Conservation (phyloP, 352 stramenopile genomes). For the Phytophthora constricta region DNA sequence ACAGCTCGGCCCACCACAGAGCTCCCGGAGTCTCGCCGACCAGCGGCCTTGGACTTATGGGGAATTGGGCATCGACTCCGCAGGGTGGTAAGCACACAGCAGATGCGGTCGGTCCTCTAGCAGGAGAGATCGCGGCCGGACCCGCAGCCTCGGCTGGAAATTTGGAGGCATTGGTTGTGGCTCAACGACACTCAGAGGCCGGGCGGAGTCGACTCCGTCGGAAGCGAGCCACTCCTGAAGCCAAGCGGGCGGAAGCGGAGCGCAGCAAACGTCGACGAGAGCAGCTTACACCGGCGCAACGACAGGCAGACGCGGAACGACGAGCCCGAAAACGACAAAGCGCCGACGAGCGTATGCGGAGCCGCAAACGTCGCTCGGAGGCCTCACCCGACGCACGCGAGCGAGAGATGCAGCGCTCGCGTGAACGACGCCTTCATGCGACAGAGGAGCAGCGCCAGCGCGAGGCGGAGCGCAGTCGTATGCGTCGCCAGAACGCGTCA, state of each 20-base stretch:
- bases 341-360: constrained; percentile 55
- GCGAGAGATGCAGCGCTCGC: constrained; percentile 65
- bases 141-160: neutral
- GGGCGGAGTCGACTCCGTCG: constrained; percentile 66
- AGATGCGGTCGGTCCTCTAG: neutral
- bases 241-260: constrained; percentile 53
- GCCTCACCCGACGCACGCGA: constrained; percentile 48
- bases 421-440: constrained; percentile 64
- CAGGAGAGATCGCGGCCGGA: neutral
- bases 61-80: neutral
- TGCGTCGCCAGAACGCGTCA: constrained; percentile 61
- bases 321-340: constrained; percentile 65
- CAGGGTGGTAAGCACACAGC: neutral
- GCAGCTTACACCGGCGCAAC: constrained; percentile 65
- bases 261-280: constrained; percentile 69
- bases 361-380: constrained; percentile 54
- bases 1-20: constrained; percentile 2
- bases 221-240: constrained; percentile 52
- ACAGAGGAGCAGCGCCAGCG: constrained; percentile 68
- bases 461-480: constrained; percentile 67
- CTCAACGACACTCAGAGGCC: constrained; percentile 54
- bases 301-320: constrained; percentile 70
- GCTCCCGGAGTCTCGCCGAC: neutral
- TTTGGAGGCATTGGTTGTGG: neutral
- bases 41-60: neutral